phyloP scores from a whole-genome alignment of 371 early-diverging fungal genomes.

The Mortierella sp. region DNA sequence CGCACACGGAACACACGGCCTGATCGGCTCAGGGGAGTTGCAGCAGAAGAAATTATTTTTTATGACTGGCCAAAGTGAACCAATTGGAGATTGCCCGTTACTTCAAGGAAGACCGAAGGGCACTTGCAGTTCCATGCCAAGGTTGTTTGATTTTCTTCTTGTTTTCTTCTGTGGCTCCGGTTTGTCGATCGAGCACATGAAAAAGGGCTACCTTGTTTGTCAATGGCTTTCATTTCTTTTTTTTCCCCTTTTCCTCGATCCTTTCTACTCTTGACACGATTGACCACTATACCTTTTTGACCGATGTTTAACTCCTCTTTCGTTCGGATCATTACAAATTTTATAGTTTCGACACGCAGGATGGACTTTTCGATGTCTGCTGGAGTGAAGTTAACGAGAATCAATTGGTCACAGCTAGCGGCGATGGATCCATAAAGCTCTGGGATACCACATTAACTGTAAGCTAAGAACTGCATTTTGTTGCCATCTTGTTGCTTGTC shows the following conservation, averaged over 20 bases:
- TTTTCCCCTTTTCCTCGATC: neutral
- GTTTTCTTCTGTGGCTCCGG: neutral
- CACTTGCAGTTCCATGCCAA: neutral
- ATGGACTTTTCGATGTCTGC: constrained; percentile 92
- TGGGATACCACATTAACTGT: constrained; percentile 91
- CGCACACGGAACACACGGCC: neutral
- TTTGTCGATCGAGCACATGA: neutral
- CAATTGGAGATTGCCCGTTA: constrained; percentile 20
- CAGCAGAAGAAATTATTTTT: constrained; percentile 28
- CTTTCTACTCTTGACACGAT: neutral
- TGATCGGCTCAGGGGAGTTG: constrained; percentile 45
- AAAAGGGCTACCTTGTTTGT: neutral
- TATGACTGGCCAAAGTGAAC: constrained; percentile 44
- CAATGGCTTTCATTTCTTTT: neutral
- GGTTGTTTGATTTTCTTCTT: neutral
- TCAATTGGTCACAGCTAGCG: constrained; percentile 91
- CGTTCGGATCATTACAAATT: too few relatives aligned
- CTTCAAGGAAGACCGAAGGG: constrained; percentile 21
- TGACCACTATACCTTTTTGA: neutral
- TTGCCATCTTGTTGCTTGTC: neutral
- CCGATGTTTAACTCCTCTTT: neutral
- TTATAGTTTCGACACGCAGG: constrained; percentile 93
- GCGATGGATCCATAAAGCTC: constrained; percentile 95
- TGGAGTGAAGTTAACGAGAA: constrained; percentile 97
- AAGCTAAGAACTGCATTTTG: constrained; percentile 24